Evolutionary conservation across 2,329 filamentous ascomycete species (phyloP).

Genomic region (Diplodia mutila): DNA sequence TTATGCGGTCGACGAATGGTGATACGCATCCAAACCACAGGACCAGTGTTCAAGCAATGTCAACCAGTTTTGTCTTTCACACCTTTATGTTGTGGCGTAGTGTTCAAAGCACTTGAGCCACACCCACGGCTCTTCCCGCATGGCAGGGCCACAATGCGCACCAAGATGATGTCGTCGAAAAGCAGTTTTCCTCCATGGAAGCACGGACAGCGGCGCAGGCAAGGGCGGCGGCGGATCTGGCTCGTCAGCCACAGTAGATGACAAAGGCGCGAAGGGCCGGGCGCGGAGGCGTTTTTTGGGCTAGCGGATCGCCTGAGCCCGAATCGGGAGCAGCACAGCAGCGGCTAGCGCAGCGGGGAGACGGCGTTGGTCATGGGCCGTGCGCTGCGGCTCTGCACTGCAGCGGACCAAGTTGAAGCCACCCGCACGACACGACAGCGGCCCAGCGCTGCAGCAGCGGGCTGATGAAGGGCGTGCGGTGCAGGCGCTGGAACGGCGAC

Average conservation of each 20-base stretch:
- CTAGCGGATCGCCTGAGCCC: slow-evolving; percentile 16
- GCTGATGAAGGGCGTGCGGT: neutral
- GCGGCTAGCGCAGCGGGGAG: neutral
- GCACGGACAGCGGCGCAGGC: neutral
- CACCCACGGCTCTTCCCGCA: too few relatives aligned
- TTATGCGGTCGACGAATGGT: neutral
- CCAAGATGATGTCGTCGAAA: neutral
- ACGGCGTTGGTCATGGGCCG: neutral
- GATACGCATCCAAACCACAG: neutral
- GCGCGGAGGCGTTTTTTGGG: neutral
- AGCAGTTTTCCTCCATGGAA: neutral
- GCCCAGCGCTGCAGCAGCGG: neutral
- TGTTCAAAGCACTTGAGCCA: too few relatives aligned
- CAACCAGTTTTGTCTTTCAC: neutral
- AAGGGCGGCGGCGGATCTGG: neutral
- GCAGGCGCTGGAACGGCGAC: neutral
- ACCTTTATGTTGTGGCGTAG: too few relatives aligned
- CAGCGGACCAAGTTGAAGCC: too few relatives aligned
- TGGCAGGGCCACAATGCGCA: too few relatives aligned
- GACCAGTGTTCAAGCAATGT: neutral
- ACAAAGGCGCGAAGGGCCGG: neutral
- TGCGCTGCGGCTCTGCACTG: slow-evolving; percentile 13
- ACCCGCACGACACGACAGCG: neutral
- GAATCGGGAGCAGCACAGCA: neutral
- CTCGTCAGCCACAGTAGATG: neutral